Conservation (phyloP, 768 basidiomycete genomes). For the Auriscalpium vulgare region DNA sequence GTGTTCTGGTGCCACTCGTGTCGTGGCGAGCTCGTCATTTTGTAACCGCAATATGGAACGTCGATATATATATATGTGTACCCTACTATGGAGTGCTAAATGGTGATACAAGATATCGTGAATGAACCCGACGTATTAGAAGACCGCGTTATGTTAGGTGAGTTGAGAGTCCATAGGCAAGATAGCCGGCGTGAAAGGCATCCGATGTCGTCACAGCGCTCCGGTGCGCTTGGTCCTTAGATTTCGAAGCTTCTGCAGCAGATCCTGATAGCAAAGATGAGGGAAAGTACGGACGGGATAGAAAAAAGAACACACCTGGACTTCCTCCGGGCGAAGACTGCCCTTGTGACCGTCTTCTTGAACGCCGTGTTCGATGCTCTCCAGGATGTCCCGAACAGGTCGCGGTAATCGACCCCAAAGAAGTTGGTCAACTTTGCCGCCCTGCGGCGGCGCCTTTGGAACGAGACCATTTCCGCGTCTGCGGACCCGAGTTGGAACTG, state of each 20-base stretch:
- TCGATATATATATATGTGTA: not conserved
- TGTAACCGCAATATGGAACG: slow-evolving; percentile 28
- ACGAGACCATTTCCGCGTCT: slow-evolving; percentile 41
- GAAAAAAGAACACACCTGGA: slow-evolving; percentile 44
- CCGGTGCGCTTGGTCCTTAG: slow-evolving; percentile 44
- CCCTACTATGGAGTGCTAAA: not conserved
- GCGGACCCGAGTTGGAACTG: slow-evolving; percentile 36
- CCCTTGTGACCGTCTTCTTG: slow-evolving; percentile 62
- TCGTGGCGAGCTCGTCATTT: slow-evolving; percentile 71
- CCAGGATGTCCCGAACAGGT: slow-evolving; percentile 71
- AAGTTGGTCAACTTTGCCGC: slow-evolving; percentile 83
- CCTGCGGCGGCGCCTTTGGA: slow-evolving; percentile 63
- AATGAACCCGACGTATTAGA: slow-evolving; percentile 3
- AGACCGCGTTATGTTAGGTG: not conserved
- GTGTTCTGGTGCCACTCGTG: slow-evolving; percentile 87
- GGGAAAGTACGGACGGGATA: not conserved
- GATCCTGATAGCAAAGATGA: slow-evolving; percentile 19
- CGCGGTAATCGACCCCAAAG: slow-evolving; percentile 81
- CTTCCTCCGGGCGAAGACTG: slow-evolving; percentile 57
- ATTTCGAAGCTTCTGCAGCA: slow-evolving; percentile 42
- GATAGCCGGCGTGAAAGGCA: slow-evolving; percentile 9
- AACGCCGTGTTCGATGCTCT: slow-evolving; percentile 71
- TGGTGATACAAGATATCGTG: not conserved
- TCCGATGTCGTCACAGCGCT: slow-evolving; percentile 15
- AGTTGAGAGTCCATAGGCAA: not conserved